Base-by-base conservation (phyloP, 1,284 basidiomycete genomes). In the Ustilago nuda region DNA sequence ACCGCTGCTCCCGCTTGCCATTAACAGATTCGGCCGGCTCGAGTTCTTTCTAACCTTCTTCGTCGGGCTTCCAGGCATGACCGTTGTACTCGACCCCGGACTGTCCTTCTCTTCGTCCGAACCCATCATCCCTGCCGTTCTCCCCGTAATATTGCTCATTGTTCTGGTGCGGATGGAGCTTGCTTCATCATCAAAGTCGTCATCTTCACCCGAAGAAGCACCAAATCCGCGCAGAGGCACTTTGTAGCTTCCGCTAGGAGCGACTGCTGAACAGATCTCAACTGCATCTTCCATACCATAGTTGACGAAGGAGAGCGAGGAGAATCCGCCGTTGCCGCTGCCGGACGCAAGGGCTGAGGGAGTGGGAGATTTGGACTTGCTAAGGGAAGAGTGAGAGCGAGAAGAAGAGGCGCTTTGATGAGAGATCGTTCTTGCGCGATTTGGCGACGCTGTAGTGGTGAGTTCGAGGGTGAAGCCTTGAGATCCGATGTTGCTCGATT, bases 211-310 rank as follows among this genome's bases (percentile, higher is more conserved):
- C 23, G 74, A 76, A 11, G 39, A 48, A 1, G 56, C 35, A 4
- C 72, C 80, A 39, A 74, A 81, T 4, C 81, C 77, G 17, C 77
- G 77, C 8, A 84, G 61, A 4, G 82, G 81, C 19, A 82, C 75
- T 58, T 85, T 85, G 74, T 83, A 83, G 43, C 68, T 73, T 30
- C 83, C 83, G 53, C 73, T 78, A 2, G 83, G 83, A 11, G 83
- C 82, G 0, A 85, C 83, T 1, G 82, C 83, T 4, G 82, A 79
- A 36, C 83, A 85, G 30, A 85, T 76, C 65, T 84, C 83, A 39
- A 84, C 80, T 11, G 83, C 83, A 61, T 85, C 82, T 23, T 84
- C 69, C 60, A 85, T 78, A 13, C 83, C 83, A 55, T 84, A 85
- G 72, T 85, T 84, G 72, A 85, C 81, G 61, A 85, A 85, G 35